phyloP scores from a whole-genome alignment of 176 grass and related monocot genomes.

The Oryza glumipatula region DNA sequence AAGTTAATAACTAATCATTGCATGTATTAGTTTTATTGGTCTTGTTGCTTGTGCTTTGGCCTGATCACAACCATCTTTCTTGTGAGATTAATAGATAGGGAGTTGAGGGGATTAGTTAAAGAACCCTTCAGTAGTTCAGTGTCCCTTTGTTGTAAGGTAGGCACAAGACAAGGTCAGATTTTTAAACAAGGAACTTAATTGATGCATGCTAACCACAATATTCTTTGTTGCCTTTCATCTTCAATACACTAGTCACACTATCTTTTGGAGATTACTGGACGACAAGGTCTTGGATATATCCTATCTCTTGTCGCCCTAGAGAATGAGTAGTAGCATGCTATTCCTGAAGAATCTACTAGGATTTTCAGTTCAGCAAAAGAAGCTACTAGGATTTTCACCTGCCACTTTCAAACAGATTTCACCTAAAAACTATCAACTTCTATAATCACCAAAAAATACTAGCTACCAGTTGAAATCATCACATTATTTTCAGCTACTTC shows the following conservation, averaged over 20 bases:
- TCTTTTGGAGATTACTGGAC: background rate
- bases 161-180: conserved; percentile 34
- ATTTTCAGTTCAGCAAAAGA: background rate
- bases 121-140: conserved; percentile 5
- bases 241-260: background rate
- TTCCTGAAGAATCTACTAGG: conserved; percentile 7
- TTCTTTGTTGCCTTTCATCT: conserved; percentile 14
- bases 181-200: conserved; percentile 24
- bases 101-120: background rate
- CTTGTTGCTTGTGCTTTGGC: conserved; percentile 23
- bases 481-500: too few relatives aligned
- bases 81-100: background rate
- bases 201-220: conserved; percentile 34
- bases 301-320: background rate
- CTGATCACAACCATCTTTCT: background rate
- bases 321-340: background rate
- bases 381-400: background rate
- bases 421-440: background rate
- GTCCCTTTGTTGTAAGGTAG: conserved; percentile 55
- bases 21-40: background rate
- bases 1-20: background rate
- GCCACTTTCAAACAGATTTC: background rate
- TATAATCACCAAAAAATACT: background rate
- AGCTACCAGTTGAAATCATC: background rate
- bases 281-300: conserved; percentile 22